Percentiles rank a stretch among this genome's conserved stretches.
phyloP scores from a whole-genome alignment of 139 green algal species.

The Astrephomene gubernaculifera region DNA sequence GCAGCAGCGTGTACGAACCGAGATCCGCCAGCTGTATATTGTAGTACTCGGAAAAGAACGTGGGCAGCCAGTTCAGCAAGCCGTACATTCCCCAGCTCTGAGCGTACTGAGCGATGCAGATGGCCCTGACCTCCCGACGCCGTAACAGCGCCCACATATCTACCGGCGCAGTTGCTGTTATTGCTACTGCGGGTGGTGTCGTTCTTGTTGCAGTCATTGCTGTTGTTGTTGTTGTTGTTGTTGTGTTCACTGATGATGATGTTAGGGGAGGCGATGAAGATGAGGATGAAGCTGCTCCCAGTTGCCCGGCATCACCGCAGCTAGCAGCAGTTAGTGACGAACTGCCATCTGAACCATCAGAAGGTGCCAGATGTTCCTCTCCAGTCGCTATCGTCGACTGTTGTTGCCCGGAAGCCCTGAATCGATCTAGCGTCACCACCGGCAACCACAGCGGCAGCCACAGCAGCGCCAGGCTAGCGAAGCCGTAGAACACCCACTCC shows the following conservation, averaged over 20 bases:
- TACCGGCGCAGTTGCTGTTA: no score
- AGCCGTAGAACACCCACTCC: constrained; percentile 80
- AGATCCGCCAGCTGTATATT: constrained; percentile 71
- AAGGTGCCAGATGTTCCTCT: no score
- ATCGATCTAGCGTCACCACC: constrained; percentile 15
- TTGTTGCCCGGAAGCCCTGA: constrained; percentile 1
- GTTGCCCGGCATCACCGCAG: no score
- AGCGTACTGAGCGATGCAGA: constrained; percentile 80
- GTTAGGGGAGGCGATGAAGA: no score
- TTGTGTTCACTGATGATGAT: no score
- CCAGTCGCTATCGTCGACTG: no score
- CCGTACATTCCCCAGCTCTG: constrained; percentile 78
- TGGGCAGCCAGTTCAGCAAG: constrained; percentile 88
- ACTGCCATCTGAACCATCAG: no score
- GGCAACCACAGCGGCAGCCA: constrained; percentile 82
- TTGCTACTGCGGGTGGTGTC: no score
- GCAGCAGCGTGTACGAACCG: constrained; percentile 78
- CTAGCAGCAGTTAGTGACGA: no score
- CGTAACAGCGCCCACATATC: constrained; percentile 56
- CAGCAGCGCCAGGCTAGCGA: constrained; percentile 67
- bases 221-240: no score
- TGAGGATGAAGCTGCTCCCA: no score
- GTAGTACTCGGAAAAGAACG: constrained; percentile 82
- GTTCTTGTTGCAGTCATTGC: no score
- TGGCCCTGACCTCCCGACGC: constrained; percentile 76